phyloP scores from a whole-genome alignment of 371 early-diverging fungal genomes.

The Mortierella sp. region DNA sequence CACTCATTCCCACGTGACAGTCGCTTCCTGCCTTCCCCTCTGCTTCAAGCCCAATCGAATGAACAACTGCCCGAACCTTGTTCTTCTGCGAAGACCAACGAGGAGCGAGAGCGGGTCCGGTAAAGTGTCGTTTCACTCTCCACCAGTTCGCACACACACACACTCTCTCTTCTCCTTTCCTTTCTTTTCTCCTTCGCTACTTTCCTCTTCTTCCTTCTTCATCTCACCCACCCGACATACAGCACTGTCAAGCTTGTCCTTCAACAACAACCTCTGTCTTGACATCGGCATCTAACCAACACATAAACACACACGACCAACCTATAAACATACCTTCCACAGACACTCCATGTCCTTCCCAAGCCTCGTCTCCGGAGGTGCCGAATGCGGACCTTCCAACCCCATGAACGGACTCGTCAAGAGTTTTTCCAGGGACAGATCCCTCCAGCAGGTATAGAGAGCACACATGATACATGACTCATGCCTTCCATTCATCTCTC shows the following conservation, averaged over 20 bases:
- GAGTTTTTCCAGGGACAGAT: slow-evolving; percentile 83
- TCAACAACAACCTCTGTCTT: background rate
- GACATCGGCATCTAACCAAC: too few relatives aligned
- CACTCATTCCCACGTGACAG: slow-evolving; percentile 14
- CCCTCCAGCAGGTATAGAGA: slow-evolving; percentile 77
- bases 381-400: slow-evolving; percentile 87
- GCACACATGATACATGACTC: background rate
- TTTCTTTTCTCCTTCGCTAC: background rate
- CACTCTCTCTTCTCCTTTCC: background rate
- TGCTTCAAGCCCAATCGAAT: background rate
- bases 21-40: background rate
- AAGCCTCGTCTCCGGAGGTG: slow-evolving; percentile 66
- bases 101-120: background rate
- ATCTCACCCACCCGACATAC: background rate
- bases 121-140: background rate
- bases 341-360: slow-evolving; percentile 42
- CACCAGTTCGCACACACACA: too few relatives aligned
- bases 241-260: too few relatives aligned
- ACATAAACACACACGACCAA: background rate
- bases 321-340: background rate
- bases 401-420: slow-evolving; percentile 84
- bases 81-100: slow-evolving; percentile 8
- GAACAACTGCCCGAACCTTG: background rate
- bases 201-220: background rate
- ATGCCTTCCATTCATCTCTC: background rate